These are phyloP conservation scores for Rhododendron ovatum DNA, from an alignment of 148 eudicot species.

Conservation along the genomic window DNA sequence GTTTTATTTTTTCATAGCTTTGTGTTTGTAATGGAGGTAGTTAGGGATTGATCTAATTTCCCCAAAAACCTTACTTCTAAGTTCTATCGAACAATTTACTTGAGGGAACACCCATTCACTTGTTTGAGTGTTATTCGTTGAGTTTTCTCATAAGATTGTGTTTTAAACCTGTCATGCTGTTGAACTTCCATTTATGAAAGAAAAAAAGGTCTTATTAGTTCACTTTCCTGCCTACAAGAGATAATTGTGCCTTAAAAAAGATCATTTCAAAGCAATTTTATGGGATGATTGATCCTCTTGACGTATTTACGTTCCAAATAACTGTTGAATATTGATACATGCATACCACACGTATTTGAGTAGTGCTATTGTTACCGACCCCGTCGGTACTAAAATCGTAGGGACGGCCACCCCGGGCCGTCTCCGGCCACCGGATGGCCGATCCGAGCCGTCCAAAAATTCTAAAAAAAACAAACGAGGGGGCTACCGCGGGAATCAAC, in stretches of 20 bases:
- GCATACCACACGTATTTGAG: too few relatives aligned
- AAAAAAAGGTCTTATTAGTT: not conserved
- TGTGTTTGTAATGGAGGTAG: too few relatives aligned
- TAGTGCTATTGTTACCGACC: too few relatives aligned
- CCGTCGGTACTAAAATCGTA: too few relatives aligned
- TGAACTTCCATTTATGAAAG: not conserved
- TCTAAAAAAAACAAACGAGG: too few relatives aligned
- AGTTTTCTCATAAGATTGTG: not conserved
- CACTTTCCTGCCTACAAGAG: not conserved
- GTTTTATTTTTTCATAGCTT: too few relatives aligned
- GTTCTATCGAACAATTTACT: not conserved
- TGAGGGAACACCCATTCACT: not conserved
- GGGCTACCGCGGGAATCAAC: too few relatives aligned
- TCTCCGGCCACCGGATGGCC: too few relatives aligned
- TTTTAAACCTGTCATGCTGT: not conserved
- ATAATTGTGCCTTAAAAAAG: not conserved
- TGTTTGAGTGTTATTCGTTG: not conserved
- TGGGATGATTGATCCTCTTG: not conserved
- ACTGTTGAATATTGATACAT: not conserved
- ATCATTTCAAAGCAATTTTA: not conserved
- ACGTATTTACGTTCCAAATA: not conserved
- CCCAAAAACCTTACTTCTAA: not conserved
- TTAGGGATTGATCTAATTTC: not conserved
- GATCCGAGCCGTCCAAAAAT: too few relatives aligned
- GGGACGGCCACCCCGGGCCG: too few relatives aligned